Evolutionary conservation across 352 stramenopile genomes (phyloP).

Genomic region (Thalassiosira mediterranea): DNA sequence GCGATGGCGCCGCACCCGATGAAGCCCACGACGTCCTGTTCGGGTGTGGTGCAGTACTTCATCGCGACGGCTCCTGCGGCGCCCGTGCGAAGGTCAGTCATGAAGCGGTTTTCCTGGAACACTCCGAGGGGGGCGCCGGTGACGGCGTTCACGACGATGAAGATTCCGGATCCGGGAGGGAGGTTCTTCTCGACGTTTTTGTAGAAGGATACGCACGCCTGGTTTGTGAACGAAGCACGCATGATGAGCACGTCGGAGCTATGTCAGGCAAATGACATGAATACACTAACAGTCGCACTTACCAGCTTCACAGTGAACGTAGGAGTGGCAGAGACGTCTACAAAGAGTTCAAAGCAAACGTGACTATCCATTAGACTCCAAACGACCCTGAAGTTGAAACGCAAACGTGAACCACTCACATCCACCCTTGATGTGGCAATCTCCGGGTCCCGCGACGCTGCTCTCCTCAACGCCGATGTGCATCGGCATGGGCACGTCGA

Average conservation of each 20-base stretch:
- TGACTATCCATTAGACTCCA: too few relatives aligned
- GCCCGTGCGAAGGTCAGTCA: conserved; percentile 86
- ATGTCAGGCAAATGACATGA: too few relatives aligned
- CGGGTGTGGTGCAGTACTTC: conserved; percentile 77
- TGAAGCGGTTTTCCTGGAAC: conserved; percentile 87
- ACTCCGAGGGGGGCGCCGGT: conserved; percentile 83
- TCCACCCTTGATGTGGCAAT: conserved; percentile 88
- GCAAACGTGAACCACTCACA: conserved; percentile 54
- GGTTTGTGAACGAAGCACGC: too few relatives aligned
- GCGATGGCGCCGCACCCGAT: conserved; percentile 86
- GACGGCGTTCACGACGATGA: conserved; percentile 84
- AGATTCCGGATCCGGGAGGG: conserved; percentile 83
- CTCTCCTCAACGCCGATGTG: conserved; percentile 87
- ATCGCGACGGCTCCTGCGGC: conserved; percentile 84
- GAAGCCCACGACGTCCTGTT: conserved; percentile 82
- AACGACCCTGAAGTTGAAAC: conserved; percentile 1
- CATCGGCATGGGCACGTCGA: conserved; percentile 88
- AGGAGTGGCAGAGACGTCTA: conserved; percentile 63
- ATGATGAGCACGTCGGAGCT: too few relatives aligned
- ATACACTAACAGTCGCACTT: too few relatives aligned
- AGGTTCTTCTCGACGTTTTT: conserved; percentile 85
- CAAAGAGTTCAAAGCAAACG: too few relatives aligned
- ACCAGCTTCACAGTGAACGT: conserved; percentile 88
- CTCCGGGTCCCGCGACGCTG: conserved; percentile 78
- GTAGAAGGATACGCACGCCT: conserved; percentile 85